Evolutionary conservation across 768 basidiomycete genomes (phyloP).

Genomic region (Serendipita vermifera): DNA sequence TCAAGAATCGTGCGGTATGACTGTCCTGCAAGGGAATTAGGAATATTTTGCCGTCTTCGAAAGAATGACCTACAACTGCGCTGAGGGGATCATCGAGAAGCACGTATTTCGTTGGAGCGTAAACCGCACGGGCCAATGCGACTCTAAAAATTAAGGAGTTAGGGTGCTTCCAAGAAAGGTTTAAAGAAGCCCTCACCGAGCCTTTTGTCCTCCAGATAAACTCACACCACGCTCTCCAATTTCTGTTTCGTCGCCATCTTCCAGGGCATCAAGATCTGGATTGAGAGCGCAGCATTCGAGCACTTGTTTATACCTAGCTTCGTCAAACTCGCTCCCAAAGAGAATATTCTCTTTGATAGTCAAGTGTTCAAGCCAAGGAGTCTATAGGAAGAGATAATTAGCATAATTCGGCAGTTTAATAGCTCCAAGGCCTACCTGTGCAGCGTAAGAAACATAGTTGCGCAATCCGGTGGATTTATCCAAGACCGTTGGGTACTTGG

Average conservation of each 20-base stretch:
- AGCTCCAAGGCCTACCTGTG: too few species aligned
- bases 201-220: conserved; percentile 73
- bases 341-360: conserved; percentile 48
- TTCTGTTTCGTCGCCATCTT: conserved; percentile 29
- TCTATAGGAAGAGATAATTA: too few species aligned
- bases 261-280: conserved; percentile 31
- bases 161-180: background rate
- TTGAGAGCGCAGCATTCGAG: conserved; percentile 31
- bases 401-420: too few species aligned
- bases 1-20: conserved; percentile 22
- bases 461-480: conserved; percentile 20
- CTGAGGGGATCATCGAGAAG: conserved; percentile 23
- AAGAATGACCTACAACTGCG: conserved; percentile 17
- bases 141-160: conserved; percentile 33
- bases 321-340: conserved; percentile 37
- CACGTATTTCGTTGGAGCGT: conserved; percentile 42
- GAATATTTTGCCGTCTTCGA: background rate
- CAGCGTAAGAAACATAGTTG: conserved; percentile 30
- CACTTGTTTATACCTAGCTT: conserved; percentile 25
- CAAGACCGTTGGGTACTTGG: conserved; percentile 43
- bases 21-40: conserved; percentile 17
- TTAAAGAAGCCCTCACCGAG: conserved; percentile 33
- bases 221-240: conserved; percentile 43
- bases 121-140: conserved; percentile 71
- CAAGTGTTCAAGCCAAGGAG: conserved; percentile 34